Conservation (phyloP, 192 early-diverging fungal genomes). For the Endogone sp. region DNA sequence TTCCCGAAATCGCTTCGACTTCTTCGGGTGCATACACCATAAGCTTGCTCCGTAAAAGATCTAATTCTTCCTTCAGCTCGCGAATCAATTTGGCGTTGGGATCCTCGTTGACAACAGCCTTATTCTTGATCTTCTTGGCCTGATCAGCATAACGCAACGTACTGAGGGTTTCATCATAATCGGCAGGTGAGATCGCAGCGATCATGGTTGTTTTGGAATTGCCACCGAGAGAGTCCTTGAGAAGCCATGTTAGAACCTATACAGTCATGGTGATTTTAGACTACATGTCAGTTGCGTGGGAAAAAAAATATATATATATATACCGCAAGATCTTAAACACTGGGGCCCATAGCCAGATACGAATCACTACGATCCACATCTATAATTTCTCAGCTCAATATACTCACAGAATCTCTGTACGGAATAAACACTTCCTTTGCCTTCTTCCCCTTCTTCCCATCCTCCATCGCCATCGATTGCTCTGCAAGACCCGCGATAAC, state of each 20-base stretch:
- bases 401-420: conserved; percentile 83
- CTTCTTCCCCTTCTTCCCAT: conserved; percentile 36
- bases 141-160: conserved; percentile 81
- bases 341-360: too few species aligned
- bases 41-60: conserved; percentile 48
- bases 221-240: conserved; percentile 71
- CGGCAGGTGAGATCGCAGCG: conserved; percentile 62
- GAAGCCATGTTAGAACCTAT: conserved; percentile 67
- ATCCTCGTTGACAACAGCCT: conserved; percentile 78
- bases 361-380: too few species aligned
- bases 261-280: neutral
- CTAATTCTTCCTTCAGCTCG: conserved; percentile 72
- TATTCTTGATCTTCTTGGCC: conserved; percentile 78
- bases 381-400: conserved; percentile 3
- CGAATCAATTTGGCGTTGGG: conserved; percentile 60
- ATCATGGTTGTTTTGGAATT: conserved; percentile 72
- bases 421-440: conserved; percentile 67
- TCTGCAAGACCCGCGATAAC: conserved; percentile 90
- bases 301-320: too few species aligned
- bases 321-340: too few species aligned
- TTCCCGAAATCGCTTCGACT: conserved; percentile 18
- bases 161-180: conserved; percentile 60
- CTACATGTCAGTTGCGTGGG: neutral
- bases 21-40: conserved; percentile 38
- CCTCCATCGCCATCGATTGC: conserved; percentile 36